Conservation (phyloP, 345 rosid species). For the Eucalyptus lansdowneana region DNA sequence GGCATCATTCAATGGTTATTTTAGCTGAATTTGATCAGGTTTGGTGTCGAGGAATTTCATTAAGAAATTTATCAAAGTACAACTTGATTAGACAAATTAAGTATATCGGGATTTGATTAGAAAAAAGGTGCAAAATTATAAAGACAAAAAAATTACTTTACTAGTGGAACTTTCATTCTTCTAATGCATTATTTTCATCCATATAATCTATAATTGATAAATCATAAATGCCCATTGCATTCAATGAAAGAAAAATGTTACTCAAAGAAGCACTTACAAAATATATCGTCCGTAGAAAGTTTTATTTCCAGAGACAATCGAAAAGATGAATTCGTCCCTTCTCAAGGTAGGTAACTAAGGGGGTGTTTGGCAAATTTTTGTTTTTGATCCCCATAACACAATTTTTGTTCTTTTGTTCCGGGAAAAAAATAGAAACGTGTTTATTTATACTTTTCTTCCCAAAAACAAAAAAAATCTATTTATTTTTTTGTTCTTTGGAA, state of each 20-base stretch:
- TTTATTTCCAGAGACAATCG: not conserved
- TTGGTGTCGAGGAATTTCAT: not conserved
- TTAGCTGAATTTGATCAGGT: not conserved
- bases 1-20: not conserved
- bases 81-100: not conserved
- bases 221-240: not conserved
- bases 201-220: not conserved
- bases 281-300: accelerated
- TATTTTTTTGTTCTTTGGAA: no score
- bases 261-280: not conserved
- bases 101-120: not conserved
- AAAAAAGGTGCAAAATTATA: not conserved
- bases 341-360: no score
- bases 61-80: not conserved
- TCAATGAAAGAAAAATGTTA: not conserved
- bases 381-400: accelerated
- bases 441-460: no score
- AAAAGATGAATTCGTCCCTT: not conserved
- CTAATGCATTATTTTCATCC: not conserved
- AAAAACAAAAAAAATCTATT: no score
- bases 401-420: no score
- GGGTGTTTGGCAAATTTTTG: no score
- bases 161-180: not conserved
- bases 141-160: not conserved
- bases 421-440: accelerated